A percentile compares a stretch with the other conserved stretches of the same genome.
These are phyloP conservation scores for Salmacisia buchloeana DNA, from an alignment of 1,284 basidiomycete species.

Conservation along the genomic window DNA sequence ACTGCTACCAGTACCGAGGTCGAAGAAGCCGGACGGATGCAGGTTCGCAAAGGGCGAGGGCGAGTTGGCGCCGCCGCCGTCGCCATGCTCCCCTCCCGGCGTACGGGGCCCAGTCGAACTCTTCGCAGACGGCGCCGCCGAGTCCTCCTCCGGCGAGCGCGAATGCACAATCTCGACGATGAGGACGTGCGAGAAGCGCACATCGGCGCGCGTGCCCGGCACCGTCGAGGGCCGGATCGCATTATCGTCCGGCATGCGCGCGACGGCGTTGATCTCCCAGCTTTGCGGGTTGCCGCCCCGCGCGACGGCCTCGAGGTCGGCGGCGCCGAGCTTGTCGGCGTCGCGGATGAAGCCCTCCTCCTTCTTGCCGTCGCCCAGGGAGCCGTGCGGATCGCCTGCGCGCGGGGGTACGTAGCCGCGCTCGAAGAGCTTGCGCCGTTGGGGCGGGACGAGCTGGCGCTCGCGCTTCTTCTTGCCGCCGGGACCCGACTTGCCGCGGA, in stretches of 20 bases:
- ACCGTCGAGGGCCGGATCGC: conserved; percentile 42
- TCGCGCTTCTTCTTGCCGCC: background rate
- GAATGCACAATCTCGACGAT: conserved; percentile 49
- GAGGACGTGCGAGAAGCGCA: conserved; percentile 44
- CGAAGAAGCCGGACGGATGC: background rate
- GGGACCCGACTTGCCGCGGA: conserved; percentile 23
- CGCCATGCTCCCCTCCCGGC: conserved; percentile 17
- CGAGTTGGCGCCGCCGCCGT: background rate
- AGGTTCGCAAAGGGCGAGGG: background rate
- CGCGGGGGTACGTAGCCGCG: conserved; percentile 45
- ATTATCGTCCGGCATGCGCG: conserved; percentile 49
- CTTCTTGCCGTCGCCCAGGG: conserved; percentile 33
- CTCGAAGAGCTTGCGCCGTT: conserved; percentile 46
- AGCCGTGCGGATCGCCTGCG: conserved; percentile 30
- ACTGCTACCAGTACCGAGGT: background rate
- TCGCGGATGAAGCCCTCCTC: conserved; percentile 40
- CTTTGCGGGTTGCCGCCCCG: background rate
- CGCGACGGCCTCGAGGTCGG: background rate
- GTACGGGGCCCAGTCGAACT: conserved; percentile 3
- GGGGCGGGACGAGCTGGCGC: conserved; percentile 35
- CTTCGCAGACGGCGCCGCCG: background rate
- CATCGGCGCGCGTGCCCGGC: conserved; percentile 31
- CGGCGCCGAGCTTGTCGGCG: conserved; percentile 14
- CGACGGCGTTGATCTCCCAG: conserved; percentile 48
- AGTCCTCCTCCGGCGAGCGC: conserved; percentile 19